Evolutionary conservation across 805 yeast species (phyloP), one percentile per base, ranked within the genome.

Genomic region (Nakazawaea ernobii): DNA sequence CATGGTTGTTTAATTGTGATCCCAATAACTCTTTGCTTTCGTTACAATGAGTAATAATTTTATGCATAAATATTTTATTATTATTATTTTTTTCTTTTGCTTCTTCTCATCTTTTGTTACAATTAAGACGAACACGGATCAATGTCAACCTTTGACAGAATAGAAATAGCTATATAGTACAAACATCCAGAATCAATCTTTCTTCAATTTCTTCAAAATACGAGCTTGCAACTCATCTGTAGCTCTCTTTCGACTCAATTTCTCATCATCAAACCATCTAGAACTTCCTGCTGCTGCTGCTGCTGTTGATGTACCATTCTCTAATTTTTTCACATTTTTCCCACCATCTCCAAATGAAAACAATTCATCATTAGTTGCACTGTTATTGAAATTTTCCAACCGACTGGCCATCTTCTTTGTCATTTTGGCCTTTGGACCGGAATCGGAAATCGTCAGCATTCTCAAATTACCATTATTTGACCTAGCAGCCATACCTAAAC

Each of bases 401-500:
- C 89, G 68, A 14, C 61, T 57, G 48, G 73, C 72, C 84, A 84
- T 77, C 1, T 71, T 67, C 60, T 85, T 85, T 2, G 85, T 72
- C 68, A 85, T 62, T 52, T 76, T 75, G 2, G 88, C 83, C 46
- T 64, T 69, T 24, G 80, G 80, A 42, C 75, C 75, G 1, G 64
- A 59, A 53, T 71, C 75, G 14, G 67, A 57, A 4, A 58, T 55
- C 6, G 52, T 52, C 24, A 50, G 36, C 42, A 43, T 43, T 40
- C 56, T 51, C 8, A 49, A 37, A 20, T 58, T 62, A 24, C 66
- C 59, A 32, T 33, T 36, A 32, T 35, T 41, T 38, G 37, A 45
- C 17, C 57, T 59, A n/a, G 55, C 67, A 36, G 80, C 71, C 88
- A 87, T 80, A 3, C 96, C 96, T 42, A 89, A 58, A 0, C 96